Evolutionary conservation across 2,329 filamentous ascomycete species (phyloP), one percentile per base, ranked within the genome.

Genomic region (Monascus ruber): DNA sequence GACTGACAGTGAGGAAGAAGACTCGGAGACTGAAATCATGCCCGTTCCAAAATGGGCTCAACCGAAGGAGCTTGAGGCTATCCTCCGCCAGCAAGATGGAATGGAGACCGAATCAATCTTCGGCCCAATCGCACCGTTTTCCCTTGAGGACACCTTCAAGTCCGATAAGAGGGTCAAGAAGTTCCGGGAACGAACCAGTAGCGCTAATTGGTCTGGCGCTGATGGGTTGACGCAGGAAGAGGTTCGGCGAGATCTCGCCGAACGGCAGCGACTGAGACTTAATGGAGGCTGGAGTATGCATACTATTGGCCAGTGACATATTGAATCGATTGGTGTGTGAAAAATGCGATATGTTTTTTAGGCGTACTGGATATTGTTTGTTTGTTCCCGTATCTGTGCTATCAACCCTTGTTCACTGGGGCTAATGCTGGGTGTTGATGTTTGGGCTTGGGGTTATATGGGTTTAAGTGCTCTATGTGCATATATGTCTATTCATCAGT

Each of bases 121-220:
- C 55, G 91, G 91, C 0, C 84, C 85, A 0, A 86, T 94, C 24
- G 81, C 76, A 7, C 85, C 87, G 8, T 71, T 98, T 47, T 85
- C 86, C 54, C 91, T 98, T 81, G 93, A 98, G 54, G 88, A 96
- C 58, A 87, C 95, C 27, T 98, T 98, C 65, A 83, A 75, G 63
- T 85, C 87, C 60, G 88, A 83, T 62, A 87, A 87, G 60, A 86
- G 89, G 47, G 79, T 84, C 60, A 84, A 85, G 69, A 85, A 86
- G 56, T 96, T 95, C 72, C 78, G 93, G 11, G 81, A 85, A 37
- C 76, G 91, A 40, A 95, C 89, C 4, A 94, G 85, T 51, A 94
- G 86, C 63, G 93, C 93, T 29, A 93, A 94, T 65, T 98, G 91
- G 91, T 81, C 76, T 54, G 64, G 85, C 39, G 71, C 81, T 3